phyloP scores from a whole-genome alignment of 768 basidiomycete species.

The Suillus americanus region DNA sequence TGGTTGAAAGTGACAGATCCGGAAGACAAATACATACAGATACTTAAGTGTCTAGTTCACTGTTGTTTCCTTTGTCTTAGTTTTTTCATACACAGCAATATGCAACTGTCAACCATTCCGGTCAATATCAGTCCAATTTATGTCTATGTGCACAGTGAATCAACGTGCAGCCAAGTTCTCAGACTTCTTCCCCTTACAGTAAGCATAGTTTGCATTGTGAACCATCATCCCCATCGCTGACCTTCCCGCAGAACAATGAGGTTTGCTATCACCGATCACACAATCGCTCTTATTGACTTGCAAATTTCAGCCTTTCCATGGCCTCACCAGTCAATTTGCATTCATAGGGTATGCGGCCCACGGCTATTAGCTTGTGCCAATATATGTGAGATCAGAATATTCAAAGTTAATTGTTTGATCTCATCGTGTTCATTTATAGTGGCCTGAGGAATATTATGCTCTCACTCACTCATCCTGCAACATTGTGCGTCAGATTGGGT shows the following conservation, averaged over 20 bases:
- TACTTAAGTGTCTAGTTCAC: too few species aligned
- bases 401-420: background rate
- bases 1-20: background rate
- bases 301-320: background rate
- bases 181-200: background rate
- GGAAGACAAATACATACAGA: background rate
- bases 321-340: background rate
- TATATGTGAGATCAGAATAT: background rate
- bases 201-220: background rate
- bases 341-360: background rate
- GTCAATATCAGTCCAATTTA: background rate
- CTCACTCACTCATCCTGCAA: background rate
- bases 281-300: background rate
- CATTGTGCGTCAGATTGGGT: background rate
- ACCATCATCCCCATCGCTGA: background rate
- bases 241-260: background rate
- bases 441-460: background rate
- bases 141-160: background rate
- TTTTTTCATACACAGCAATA: background rate
- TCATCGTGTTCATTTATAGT: background rate
- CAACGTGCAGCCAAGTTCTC: background rate
- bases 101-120: background rate
- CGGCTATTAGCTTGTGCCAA: background rate
- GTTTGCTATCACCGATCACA: background rate
- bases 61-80: too few species aligned